A percentile compares a stretch with the other conserved stretches of the same genome.
Evolutionary conservation across 2,329 filamentous ascomycete species (phyloP).

Genomic region (Lasiodiplodia gonubiensis): DNA sequence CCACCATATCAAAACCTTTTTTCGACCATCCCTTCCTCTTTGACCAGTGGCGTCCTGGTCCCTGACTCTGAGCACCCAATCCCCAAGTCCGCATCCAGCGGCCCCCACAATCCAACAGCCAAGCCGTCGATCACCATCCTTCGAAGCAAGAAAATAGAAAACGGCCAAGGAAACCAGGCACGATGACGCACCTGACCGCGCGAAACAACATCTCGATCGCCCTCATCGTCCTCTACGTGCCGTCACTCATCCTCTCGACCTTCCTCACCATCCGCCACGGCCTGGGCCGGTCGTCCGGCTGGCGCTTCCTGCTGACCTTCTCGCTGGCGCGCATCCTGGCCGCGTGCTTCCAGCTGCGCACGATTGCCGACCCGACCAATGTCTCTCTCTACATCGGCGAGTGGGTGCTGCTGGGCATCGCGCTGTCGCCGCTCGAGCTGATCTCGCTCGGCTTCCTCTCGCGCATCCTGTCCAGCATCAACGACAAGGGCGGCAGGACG

Average conservation of each 20-base stretch:
- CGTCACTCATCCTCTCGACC: conserved; percentile 8
- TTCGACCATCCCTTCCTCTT: not conserved
- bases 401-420: conserved; percentile 25
- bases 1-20: not conserved
- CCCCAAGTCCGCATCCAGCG: not conserved
- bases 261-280: conserved; percentile 25
- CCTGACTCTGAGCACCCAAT: not conserved
- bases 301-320: conserved; percentile 26
- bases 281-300: conserved; percentile 12
- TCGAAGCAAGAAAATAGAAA: too few species aligned
- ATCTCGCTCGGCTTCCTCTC: conserved; percentile 17
- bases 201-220: conserved; percentile 20
- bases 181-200: conserved; percentile 1
- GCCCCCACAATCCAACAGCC: not conserved
- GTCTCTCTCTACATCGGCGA: conserved; percentile 23
- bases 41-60: not conserved
- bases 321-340: conserved; percentile 2
- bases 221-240: conserved; percentile 22
- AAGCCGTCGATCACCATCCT: not conserved
- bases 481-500: not conserved
- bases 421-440: conserved; percentile 23
- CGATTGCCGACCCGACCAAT: conserved; percentile 5
- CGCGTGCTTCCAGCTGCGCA: conserved; percentile 16
- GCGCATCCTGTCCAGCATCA: conserved; percentile 15
- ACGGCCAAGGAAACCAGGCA: not conserved